A percentile compares a stretch with the other conserved stretches of the same genome.
Conservation (phyloP, 352 stramenopile genomes). For the Globisporangium parvum region DNA sequence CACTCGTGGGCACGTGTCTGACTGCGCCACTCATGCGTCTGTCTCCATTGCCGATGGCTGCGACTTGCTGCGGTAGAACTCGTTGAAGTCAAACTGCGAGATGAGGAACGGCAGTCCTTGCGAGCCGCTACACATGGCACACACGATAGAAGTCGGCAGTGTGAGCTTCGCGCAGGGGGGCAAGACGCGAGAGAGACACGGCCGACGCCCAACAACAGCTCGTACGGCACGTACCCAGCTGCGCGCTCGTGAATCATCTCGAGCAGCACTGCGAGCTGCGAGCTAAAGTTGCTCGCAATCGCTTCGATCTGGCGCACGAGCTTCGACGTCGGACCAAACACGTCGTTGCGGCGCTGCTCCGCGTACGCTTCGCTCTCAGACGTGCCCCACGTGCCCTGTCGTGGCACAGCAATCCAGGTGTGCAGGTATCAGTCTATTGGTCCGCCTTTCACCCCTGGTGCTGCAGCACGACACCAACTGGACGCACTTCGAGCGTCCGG, state of each 20-base stretch:
- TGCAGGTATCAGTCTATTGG: not conserved
- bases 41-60: slow-evolving; percentile 24
- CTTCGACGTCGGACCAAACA: slow-evolving; percentile 40
- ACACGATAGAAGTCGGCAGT: slow-evolving; percentile 1
- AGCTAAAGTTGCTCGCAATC: slow-evolving; percentile 55
- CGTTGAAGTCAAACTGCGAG: slow-evolving; percentile 90
- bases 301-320: slow-evolving; percentile 58
- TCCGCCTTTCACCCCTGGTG: not conserved
- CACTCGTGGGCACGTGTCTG: not conserved
- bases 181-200: too few species aligned
- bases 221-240: slow-evolving; percentile 25
- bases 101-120: slow-evolving; percentile 84
- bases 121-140: slow-evolving; percentile 29
- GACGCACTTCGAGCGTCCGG: slow-evolving; percentile 38
- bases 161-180: not conserved
- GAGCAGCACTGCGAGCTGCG: slow-evolving; percentile 60
- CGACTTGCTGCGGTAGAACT: slow-evolving; percentile 76
- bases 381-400: slow-evolving; percentile 55
- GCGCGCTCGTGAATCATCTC: slow-evolving; percentile 62
- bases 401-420: not conserved
- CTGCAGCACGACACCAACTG: too few species aligned
- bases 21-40: slow-evolving; percentile 30
- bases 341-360: slow-evolving; percentile 24
- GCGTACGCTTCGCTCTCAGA: slow-evolving; percentile 44
- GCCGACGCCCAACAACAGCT: not conserved